Conservation (phyloP, 257 asterid genomes). For the Lithospermum erythrorhizon region DNA sequence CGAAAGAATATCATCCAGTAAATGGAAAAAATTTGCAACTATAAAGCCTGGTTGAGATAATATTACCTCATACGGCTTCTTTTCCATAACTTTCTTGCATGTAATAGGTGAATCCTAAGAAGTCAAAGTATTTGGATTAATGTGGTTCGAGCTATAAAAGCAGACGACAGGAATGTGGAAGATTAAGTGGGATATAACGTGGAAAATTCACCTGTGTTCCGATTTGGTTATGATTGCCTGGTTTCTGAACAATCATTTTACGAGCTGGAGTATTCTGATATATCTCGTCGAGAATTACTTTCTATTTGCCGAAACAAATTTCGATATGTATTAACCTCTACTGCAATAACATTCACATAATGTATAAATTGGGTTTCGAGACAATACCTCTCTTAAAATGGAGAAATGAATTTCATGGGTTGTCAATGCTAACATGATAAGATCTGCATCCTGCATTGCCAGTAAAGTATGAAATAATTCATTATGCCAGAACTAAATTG, state of each 20-base stretch:
- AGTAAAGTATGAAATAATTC: background rate
- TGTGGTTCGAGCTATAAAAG: background rate
- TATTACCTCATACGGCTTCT: background rate
- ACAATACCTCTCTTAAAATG: constrained; percentile 52
- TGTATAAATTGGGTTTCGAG: background rate
- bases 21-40: background rate
- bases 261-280: background rate
- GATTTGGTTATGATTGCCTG: background rate
- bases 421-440: constrained; percentile 56
- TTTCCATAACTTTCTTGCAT: background rate
- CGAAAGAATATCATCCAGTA: too few relatives aligned
- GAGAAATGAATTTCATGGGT: constrained; percentile 57
- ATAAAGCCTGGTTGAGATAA: background rate
- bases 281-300: background rate
- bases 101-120: background rate
- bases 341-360: background rate
- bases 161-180: background rate
- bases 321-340: too few relatives aligned
- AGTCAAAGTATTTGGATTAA: background rate
- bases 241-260: too few relatives aligned
- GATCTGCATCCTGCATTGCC: constrained; percentile 52
- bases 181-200: background rate
- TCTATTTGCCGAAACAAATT: background rate
- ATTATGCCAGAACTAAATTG: background rate
- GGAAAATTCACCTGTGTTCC: background rate